These are phyloP conservation scores for Phytophthora nicotianae DNA, from an alignment of 352 stramenopile species.

Conservation along the genomic window DNA sequence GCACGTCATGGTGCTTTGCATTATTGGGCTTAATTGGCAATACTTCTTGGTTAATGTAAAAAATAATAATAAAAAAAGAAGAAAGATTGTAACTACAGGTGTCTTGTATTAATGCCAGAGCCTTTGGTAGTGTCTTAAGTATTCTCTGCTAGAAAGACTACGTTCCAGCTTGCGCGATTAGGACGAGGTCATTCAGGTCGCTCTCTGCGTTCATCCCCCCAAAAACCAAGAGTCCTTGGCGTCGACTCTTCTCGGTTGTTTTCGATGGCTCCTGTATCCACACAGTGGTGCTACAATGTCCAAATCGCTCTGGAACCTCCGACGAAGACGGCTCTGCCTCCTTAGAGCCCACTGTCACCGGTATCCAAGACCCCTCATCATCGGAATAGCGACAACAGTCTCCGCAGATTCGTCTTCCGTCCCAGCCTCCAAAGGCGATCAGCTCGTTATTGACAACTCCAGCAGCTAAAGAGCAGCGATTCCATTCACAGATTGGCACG, in stretches of 20 bases:
- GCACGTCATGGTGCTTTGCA: too few relatives aligned
- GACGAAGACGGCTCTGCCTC: neutral
- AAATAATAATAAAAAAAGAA: too few relatives aligned
- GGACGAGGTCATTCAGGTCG: conserved; percentile 47
- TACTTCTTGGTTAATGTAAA: too few relatives aligned
- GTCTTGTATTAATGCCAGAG: too few relatives aligned
- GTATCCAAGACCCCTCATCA: conserved; percentile 52
- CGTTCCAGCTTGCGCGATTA: conserved; percentile 21
- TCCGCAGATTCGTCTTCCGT: conserved; percentile 42
- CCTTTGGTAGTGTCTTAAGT: too few relatives aligned
- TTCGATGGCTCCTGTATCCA: neutral
- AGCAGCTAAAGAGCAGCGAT: conserved; percentile 51
- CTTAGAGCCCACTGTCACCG: conserved; percentile 2
- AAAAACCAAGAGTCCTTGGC: conserved; percentile 53
- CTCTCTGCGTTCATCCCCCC: conserved; percentile 59
- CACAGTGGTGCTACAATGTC: conserved; percentile 47
- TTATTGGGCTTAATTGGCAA: too few relatives aligned
- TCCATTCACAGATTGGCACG: conserved; percentile 60
- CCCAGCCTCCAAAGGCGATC: conserved; percentile 61
- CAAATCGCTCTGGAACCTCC: conserved; percentile 43
- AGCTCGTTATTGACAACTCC: conserved; percentile 33
- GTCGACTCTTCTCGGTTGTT: conserved; percentile 8
- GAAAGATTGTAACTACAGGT: too few relatives aligned
- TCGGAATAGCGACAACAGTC: conserved; percentile 58
- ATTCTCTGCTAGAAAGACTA: neutral